Percentiles rank a stretch among this genome's conserved stretches.
Conservation (phyloP, 2,329 filamentous ascomycete genomes). For the Aspergillus hiratsukae region DNA sequence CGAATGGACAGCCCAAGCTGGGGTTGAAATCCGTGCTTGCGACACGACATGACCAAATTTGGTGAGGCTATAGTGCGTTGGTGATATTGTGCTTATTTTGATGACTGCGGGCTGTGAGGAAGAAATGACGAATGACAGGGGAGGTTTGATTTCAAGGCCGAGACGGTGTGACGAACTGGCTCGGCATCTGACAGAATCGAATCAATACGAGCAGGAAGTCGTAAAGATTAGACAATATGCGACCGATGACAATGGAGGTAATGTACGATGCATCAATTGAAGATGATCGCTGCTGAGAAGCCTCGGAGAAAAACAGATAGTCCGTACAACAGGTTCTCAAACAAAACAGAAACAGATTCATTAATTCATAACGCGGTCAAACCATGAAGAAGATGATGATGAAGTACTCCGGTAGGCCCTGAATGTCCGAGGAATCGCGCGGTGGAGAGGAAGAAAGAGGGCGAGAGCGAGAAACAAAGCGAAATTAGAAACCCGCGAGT, state of each 20-base stretch:
- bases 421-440: background rate
- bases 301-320: background rate
- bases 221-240: background rate
- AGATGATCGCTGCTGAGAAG: background rate
- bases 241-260: background rate
- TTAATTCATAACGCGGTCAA: background rate
- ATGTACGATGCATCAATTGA: background rate
- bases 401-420: background rate
- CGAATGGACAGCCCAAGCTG: slow-evolving; percentile 20
- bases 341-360: background rate
- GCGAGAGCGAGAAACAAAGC: background rate
- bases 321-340: background rate
- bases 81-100: background rate
- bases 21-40: slow-evolving; percentile 22
- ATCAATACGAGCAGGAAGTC: background rate
- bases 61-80: background rate
- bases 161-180: background rate
- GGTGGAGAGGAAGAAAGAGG: background rate
- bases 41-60: slow-evolving; percentile 28
- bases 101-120: background rate
- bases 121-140: background rate
- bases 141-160: background rate
- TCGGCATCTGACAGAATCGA: background rate
- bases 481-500: background rate
- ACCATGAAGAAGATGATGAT: background rate